Percentiles rank a stretch among this genome's conserved stretches.
phyloP scores from a whole-genome alignment of 2,329 filamentous ascomycete species.

The Fusarium verticillioides region DNA sequence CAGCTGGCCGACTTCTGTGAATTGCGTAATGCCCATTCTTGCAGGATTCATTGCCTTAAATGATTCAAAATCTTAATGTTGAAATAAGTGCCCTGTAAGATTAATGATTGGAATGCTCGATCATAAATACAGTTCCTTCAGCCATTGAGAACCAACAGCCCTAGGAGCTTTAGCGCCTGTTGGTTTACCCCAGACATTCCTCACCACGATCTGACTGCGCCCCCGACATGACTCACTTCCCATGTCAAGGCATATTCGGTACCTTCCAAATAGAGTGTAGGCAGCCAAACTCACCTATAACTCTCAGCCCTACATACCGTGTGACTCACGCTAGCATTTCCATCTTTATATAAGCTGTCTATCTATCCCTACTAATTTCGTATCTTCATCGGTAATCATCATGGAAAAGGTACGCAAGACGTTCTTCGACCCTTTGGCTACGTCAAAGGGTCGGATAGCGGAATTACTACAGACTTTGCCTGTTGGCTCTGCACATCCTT shows the following conservation, averaged over 20 bases:
- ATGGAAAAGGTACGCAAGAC: conserved; percentile 28
- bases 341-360: background rate
- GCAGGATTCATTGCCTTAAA: rapidly evolving
- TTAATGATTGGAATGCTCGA: background rate
- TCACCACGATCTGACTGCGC: background rate
- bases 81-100: rapidly evolving
- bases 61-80: background rate
- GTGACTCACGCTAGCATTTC: background rate
- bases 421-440: conserved; percentile 21
- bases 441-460: conserved; percentile 17
- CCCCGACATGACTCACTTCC: background rate
- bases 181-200: background rate
- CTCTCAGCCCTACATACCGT: background rate
- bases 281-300: background rate
- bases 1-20: background rate
- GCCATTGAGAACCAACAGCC: background rate
- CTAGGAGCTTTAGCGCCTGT: background rate
- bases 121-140: background rate
- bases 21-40: background rate
- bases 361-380: rapidly evolving
- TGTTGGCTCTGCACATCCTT: conserved; percentile 19
- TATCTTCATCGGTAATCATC: background rate
- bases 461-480: background rate
- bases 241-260: background rate
- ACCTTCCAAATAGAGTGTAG: background rate